These are phyloP conservation scores for Bacterosira constricta DNA, from an alignment of 108 stramenopile species.

Conservation along the genomic window DNA sequence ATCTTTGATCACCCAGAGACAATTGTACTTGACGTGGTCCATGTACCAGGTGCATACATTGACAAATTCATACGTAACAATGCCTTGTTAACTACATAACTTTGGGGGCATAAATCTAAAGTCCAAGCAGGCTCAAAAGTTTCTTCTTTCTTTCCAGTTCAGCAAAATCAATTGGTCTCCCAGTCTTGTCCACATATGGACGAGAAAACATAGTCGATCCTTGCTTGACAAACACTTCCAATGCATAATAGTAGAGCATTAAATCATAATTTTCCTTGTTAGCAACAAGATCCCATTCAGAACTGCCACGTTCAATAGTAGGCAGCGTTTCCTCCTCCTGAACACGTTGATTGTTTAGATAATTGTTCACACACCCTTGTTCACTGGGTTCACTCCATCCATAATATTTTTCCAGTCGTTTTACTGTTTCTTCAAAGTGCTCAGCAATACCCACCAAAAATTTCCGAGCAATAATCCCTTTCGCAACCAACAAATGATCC, in stretches of 20 bases:
- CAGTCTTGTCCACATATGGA: conserved; percentile 10
- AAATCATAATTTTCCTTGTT: conserved; percentile 38
- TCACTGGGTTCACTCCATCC: conserved; percentile 9
- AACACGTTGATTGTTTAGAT: background rate
- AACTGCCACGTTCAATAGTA: conserved; percentile 19
- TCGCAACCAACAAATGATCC: conserved; percentile 39
- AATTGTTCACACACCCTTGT: conserved; percentile 4
- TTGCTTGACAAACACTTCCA: conserved; percentile 45
- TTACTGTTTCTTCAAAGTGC: conserved; percentile 22
- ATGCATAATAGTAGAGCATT: conserved; percentile 43
- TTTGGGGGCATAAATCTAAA: too few relatives aligned
- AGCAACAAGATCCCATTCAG: conserved; percentile 35
- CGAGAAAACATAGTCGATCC: conserved; percentile 14
- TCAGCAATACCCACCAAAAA: conserved; percentile 38
- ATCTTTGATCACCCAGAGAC: too few relatives aligned
- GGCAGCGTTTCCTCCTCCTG: background rate
- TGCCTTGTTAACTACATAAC: too few relatives aligned
- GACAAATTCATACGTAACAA: too few relatives aligned
- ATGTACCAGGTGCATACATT: too few relatives aligned
- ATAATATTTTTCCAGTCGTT: conserved; percentile 38
- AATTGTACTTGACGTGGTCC: too few relatives aligned
- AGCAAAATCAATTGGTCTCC: conserved; percentile 13
- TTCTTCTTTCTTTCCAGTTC: conserved; percentile 1
- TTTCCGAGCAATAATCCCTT: conserved; percentile 35
- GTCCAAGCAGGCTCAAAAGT: too few relatives aligned